These are phyloP conservation scores for Magnolia changhungtana DNA, from an alignment of 164 flowering plant genomes.

Conservation along the genomic window DNA sequence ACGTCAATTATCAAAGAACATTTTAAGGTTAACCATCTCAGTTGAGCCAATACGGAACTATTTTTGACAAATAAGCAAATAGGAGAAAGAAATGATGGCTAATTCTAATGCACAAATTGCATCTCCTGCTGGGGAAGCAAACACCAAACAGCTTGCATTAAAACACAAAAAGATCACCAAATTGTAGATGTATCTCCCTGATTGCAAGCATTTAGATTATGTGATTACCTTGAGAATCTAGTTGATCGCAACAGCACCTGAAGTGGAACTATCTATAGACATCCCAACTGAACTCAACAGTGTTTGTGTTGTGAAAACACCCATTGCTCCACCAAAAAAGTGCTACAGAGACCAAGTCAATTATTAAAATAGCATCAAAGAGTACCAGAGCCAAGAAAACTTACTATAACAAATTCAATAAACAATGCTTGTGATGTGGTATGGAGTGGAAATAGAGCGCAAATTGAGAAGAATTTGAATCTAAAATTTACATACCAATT, in stretches of 20 bases:
- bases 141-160: too few relatives aligned
- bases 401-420: neutral
- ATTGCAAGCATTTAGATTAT: neutral
- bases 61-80: too few relatives aligned
- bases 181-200: too few relatives aligned
- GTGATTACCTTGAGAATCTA: slow-evolving; percentile 90
- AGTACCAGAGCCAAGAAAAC: neutral
- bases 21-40: neutral
- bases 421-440: neutral
- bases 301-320: slow-evolving; percentile 93
- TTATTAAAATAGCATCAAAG: neutral
- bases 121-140: too few relatives aligned
- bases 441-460: neutral
- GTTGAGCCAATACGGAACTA: neutral
- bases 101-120: too few relatives aligned
- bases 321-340: slow-evolving; percentile 99
- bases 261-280: slow-evolving; percentile 51
- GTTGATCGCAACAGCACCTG: slow-evolving; percentile 95
- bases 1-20: neutral
- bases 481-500: too few relatives aligned
- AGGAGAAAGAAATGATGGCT: too few relatives aligned
- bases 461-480: neutral
- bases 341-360: slow-evolving; percentile 39
- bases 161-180: too few relatives aligned
- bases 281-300: slow-evolving; percentile 85